These are phyloP conservation scores for Jamesozyma jinghongensis DNA, from an alignment of 805 yeast species.

Conservation along the genomic window DNA sequence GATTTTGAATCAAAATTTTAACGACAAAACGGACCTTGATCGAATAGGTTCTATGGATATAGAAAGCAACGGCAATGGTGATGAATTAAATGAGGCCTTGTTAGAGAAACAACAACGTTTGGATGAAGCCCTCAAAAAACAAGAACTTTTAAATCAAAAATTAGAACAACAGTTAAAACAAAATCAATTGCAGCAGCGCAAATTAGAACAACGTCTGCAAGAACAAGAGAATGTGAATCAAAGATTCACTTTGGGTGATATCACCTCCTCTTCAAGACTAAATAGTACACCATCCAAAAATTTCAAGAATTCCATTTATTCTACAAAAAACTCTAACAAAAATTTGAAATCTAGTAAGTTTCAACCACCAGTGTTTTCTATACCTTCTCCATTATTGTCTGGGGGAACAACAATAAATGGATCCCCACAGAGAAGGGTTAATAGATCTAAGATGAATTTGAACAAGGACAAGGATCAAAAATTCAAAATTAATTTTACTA, in stretches of 20 bases:
- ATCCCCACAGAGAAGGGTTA: constrained; percentile 10
- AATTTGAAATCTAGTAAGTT: constrained; percentile 1
- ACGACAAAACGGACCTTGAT: background rate
- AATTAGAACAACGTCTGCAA: constrained; percentile 19
- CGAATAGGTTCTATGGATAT: constrained; percentile 3
- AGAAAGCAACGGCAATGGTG: constrained; percentile 6
- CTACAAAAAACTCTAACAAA: background rate
- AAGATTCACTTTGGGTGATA: constrained; percentile 8
- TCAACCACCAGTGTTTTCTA: constrained; percentile 3
- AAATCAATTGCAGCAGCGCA: constrained; percentile 25
- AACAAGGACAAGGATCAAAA: constrained; percentile 4
- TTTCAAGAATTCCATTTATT: constrained; percentile 5
- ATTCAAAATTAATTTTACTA: constrained; percentile 4
- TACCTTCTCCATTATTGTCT: constrained; percentile 1
- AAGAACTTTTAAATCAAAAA: constrained; percentile 22
- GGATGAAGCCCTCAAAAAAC: constrained; percentile 23
- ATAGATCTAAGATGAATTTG: constrained; percentile 3
- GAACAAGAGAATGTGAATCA: constrained; percentile 15
- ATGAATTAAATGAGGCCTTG: constrained; percentile 9
- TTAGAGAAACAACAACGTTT: constrained; percentile 24
- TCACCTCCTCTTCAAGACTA: constrained; percentile 8
- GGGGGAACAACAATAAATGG: constrained; percentile 6
- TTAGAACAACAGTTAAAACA: constrained; percentile 23
- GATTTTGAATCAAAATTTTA: constrained; percentile 4
- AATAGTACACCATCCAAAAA: constrained; percentile 9